These are phyloP conservation scores for Arthrobotrys iridis DNA, from an alignment of 2,329 filamentous ascomycete species.

Conservation along the genomic window DNA sequence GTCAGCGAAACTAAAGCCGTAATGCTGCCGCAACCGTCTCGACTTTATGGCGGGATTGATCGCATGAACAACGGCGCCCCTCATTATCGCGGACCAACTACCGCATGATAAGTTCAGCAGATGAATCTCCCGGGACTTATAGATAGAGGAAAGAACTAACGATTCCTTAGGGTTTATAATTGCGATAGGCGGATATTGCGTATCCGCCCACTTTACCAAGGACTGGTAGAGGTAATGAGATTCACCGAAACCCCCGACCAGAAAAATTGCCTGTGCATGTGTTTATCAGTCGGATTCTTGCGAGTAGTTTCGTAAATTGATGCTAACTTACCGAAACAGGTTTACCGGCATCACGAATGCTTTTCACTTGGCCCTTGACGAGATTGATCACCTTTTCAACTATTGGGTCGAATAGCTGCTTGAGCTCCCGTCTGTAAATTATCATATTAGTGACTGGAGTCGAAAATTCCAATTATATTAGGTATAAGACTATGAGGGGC, in stretches of 20 bases:
- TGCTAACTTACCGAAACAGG: not conserved
- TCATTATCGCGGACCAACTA: conserved; percentile 49
- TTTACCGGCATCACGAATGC: not conserved
- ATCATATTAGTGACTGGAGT: not conserved
- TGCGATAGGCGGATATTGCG: not conserved
- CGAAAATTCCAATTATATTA: not conserved
- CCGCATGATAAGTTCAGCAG: not conserved
- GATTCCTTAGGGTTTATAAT: conserved; percentile 40
- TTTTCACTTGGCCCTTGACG: conserved; percentile 23
- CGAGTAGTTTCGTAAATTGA: no score
- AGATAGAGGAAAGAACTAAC: conserved; percentile 2
- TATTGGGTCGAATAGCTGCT: conserved; percentile 51
- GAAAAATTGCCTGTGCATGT: conserved; percentile 24
- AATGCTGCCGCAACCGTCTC: conserved; percentile 31
- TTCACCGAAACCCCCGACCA: conserved; percentile 47
- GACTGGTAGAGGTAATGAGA: conserved; percentile 36
- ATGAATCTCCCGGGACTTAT: no score
- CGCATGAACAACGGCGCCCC: conserved; percentile 22
- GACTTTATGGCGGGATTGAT: conserved; percentile 10
- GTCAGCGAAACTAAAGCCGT: not conserved
- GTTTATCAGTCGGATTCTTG: no score
- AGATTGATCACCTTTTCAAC: conserved; percentile 36
- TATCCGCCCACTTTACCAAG: not conserved
- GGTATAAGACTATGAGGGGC: not conserved
- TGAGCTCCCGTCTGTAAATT: conserved; percentile 28